phyloP scores from a whole-genome alignment of 116 monocot genomes.

The Posidonia oceanica region DNA sequence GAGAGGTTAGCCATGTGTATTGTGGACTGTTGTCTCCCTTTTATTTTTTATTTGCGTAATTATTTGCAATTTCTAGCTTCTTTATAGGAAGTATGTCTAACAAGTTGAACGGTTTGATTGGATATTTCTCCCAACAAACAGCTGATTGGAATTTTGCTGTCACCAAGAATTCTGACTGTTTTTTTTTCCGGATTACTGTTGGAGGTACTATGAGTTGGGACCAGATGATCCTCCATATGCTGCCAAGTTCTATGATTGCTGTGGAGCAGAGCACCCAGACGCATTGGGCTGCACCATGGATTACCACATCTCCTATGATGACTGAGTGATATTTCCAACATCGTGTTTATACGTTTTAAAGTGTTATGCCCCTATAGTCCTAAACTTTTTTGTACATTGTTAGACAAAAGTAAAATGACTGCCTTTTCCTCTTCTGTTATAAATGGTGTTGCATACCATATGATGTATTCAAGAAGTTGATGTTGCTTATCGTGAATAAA shows the following conservation, averaged over 20 bases:
- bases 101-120: neutral
- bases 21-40: too few relatives aligned
- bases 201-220: slow-evolving; percentile 84
- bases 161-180: neutral
- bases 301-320: slow-evolving; percentile 80
- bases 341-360: neutral
- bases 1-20: too few relatives aligned
- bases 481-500: too few relatives aligned
- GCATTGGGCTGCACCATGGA: slow-evolving; percentile 65
- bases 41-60: too few relatives aligned
- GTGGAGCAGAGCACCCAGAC: slow-evolving; percentile 87
- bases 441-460: too few relatives aligned
- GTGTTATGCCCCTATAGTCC: neutral
- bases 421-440: too few relatives aligned
- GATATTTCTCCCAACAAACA: neutral
- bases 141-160: neutral
- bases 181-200: neutral
- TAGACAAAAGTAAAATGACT: too few relatives aligned
- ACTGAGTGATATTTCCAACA: slow-evolving; percentile 7
- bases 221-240: slow-evolving; percentile 93
- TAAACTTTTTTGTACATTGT: too few relatives aligned
- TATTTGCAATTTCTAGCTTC: too few relatives aligned
- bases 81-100: too few relatives aligned
- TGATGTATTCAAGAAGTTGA: too few relatives aligned
- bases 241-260: slow-evolving; percentile 96